These are phyloP conservation scores for Endoconidiophora laricicola DNA, from an alignment of 2,329 filamentous ascomycete genomes.

Conservation along the genomic window DNA sequence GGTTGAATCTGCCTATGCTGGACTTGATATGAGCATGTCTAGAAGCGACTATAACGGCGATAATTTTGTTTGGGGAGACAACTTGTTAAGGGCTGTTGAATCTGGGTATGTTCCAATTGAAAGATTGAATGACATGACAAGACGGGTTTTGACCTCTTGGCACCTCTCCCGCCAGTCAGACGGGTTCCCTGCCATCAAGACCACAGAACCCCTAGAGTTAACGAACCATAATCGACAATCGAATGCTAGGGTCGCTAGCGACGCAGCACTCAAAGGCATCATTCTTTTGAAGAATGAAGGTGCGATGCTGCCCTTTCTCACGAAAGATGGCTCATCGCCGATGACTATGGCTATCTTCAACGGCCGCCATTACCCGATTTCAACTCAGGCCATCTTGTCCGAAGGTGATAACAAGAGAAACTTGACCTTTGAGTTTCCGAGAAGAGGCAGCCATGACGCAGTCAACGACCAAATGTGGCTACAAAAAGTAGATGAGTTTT, in stretches of 20 bases:
- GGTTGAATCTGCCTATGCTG: slow-evolving; percentile 35
- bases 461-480: too few relatives aligned
- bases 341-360: neutral
- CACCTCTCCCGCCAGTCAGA: slow-evolving; percentile 38
- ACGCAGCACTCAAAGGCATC: slow-evolving; percentile 37
- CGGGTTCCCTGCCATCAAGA: slow-evolving; percentile 34
- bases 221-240: neutral
- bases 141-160: slow-evolving; percentile 46
- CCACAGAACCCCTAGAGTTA: slow-evolving; percentile 15
- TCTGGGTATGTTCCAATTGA: slow-evolving; percentile 40
- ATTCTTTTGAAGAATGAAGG: slow-evolving; percentile 52
- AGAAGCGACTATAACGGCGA: slow-evolving; percentile 42
- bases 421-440: too few relatives aligned
- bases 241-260: slow-evolving; percentile 37
- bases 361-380: slow-evolving; percentile 15
- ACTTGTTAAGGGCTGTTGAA: slow-evolving; percentile 35
- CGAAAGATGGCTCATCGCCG: slow-evolving; percentile 23
- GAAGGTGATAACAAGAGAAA: slow-evolving; percentile 35
- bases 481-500: too few relatives aligned
- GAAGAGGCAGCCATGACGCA: too few relatives aligned
- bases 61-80: slow-evolving; percentile 37
- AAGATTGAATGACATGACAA: slow-evolving; percentile 50
- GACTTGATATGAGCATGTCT: slow-evolving; percentile 71
- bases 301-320: slow-evolving; percentile 38
- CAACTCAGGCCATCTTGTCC: slow-evolving; percentile 56